Percentiles rank a stretch among this genome's conserved stretches.
Conservation (phyloP, 345 rosid genomes). For the Salix dunnii region DNA sequence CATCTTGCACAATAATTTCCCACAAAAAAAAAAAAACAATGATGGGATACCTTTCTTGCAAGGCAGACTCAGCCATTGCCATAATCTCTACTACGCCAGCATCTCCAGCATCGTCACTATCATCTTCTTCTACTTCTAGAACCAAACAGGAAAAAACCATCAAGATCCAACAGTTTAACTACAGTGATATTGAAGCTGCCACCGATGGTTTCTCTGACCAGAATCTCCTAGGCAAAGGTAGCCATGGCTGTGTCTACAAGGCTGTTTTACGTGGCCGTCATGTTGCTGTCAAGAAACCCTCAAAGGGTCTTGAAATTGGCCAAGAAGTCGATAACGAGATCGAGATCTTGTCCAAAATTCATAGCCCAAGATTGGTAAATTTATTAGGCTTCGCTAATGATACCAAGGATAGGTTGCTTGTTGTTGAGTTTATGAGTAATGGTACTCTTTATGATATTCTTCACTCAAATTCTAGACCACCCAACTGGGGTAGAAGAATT, state of each 20-base stretch:
- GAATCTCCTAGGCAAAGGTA: slow-evolving; percentile 83
- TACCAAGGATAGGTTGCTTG: slow-evolving; percentile 68
- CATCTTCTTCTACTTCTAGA: slow-evolving; percentile 40
- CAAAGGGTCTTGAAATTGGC: slow-evolving; percentile 57
- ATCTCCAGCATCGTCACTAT: background rate
- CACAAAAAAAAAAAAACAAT: background rate
- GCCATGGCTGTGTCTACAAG: slow-evolving; percentile 95
- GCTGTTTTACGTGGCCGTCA: slow-evolving; percentile 80
- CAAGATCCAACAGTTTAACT: slow-evolving; percentile 73
- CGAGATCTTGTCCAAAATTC: slow-evolving; percentile 85
- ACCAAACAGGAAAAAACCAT: slow-evolving; percentile 46
- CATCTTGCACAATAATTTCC: background rate
- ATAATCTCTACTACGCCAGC: slow-evolving; percentile 20
- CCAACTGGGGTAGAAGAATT: slow-evolving; percentile 79
- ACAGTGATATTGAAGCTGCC: slow-evolving; percentile 90
- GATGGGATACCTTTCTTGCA: slow-evolving; percentile 92
- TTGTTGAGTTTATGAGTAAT: slow-evolving; percentile 87
- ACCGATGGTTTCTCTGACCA: slow-evolving; percentile 81
- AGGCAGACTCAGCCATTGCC: slow-evolving; percentile 55
- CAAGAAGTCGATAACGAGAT: slow-evolving; percentile 86
- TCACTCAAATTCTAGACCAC: slow-evolving; percentile 58
- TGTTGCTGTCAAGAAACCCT: slow-evolving; percentile 82
- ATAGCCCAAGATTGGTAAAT: slow-evolving; percentile 87
- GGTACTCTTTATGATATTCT: slow-evolving; percentile 90
- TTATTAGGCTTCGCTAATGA: slow-evolving; percentile 74